A percentile compares a stretch with the other conserved stretches of the same genome.
phyloP scores from a whole-genome alignment of 441 rosid genomes.

The Breynia disticha region DNA sequence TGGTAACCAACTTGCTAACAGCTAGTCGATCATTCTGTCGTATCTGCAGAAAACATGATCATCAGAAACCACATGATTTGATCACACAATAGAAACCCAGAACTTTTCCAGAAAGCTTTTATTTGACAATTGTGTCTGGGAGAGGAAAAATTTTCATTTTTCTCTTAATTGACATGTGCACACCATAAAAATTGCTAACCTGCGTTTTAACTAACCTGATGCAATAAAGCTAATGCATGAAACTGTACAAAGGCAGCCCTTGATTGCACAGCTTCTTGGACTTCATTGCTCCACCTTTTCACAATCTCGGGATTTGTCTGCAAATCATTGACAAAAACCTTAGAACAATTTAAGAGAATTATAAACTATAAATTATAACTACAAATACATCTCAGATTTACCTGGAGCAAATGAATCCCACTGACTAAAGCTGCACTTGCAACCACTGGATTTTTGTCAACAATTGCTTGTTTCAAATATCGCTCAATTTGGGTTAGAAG shows the following conservation, averaged over 20 bases:
- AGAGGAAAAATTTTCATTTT: background rate
- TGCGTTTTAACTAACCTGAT: slow-evolving; percentile 48
- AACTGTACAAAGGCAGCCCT: slow-evolving; percentile 96
- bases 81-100: background rate
- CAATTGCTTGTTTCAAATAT: slow-evolving; percentile 95
- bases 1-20: slow-evolving; percentile 87
- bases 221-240: slow-evolving; percentile 92
- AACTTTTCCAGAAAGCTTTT: too few species aligned
- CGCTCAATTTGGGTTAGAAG: slow-evolving; percentile 94
- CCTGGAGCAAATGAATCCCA: slow-evolving; percentile 96
- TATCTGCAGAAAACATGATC: slow-evolving; percentile 39
- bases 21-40: slow-evolving; percentile 96
- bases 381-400: slow-evolving; percentile 16
- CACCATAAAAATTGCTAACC: background rate
- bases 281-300: slow-evolving; percentile 98
- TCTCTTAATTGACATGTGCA: background rate
- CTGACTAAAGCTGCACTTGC: slow-evolving; percentile 99
- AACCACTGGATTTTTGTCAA: slow-evolving; percentile 96
- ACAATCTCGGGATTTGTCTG: slow-evolving; percentile 98
- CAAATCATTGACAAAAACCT: slow-evolving; percentile 11
- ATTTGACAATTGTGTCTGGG: too few species aligned
- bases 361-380: background rate
- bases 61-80: background rate
- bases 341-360: slow-evolving; percentile 2
- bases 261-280: slow-evolving; percentile 97